Evolutionary conservation across 2,329 filamentous ascomycete genomes (phyloP), one percentile per base, ranked within the genome.

Genomic region (Sclerotinia minor): DNA sequence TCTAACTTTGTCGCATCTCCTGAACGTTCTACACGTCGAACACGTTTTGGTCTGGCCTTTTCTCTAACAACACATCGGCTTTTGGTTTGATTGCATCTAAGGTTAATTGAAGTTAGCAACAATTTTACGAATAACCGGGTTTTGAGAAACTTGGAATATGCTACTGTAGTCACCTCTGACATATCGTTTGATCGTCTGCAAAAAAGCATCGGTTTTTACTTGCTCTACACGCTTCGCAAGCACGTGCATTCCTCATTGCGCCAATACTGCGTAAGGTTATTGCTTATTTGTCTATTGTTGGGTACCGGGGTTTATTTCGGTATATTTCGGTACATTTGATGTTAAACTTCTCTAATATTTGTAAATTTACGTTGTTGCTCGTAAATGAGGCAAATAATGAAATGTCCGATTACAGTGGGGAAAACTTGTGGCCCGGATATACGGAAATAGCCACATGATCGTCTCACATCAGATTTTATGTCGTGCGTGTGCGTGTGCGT

Each of bases 141-240:
- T 41, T 9, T 9, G 1, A 13, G 24, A 26, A 17, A 19, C 7
- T 49, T 52, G 2, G 2, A 47, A 55, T 5, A 47, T 24, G n/a
- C 21, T 7, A n/a, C n/a, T n/a, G n/a, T n/a, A 1, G 29, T 24
- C 29, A 68, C 67, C 61, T 71, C 24, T 73, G 73, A 54, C 75
- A 76, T 11, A 71, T 58, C 5, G 60, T 68, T n/a, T 67, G 53
- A 11, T 74, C 61, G 21, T 55, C 67, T 26, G 66, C 61, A 44
- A 73, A 75, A 17, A 72, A 70, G 59, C 75, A 76, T 11, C 72
- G 71, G 47, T 73, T 75, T 55, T 76, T 76, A 64, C 73, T 74
- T 15, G 69, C 72, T 47, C 75, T 65, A 50, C 75, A 76, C 45
- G 72, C 69, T 66, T 76, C 75, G 50, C 75, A 76, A n/a, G 75